Evolutionary conservation across 2,329 filamentous ascomycete species (phyloP).

Genomic region (Hirsutella rhossiliensis): DNA sequence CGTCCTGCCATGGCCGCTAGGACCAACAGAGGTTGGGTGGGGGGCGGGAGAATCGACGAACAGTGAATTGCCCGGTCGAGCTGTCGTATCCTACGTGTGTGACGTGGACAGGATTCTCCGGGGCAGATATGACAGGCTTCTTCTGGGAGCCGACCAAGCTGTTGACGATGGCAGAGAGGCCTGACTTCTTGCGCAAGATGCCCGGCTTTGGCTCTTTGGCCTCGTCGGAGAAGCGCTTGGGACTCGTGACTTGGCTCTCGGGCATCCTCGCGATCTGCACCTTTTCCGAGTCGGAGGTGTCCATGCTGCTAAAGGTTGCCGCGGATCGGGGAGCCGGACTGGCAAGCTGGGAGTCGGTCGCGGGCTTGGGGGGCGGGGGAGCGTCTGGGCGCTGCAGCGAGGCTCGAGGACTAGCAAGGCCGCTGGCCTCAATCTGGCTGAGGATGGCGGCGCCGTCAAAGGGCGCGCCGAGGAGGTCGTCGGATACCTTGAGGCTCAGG

Average conservation of each 20-base stretch:
- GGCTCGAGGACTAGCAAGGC: constrained; percentile 21
- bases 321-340: constrained; percentile 52
- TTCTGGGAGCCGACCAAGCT: constrained; percentile 74
- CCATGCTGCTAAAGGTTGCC: constrained; percentile 35
- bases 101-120: constrained; percentile 94
- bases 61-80: constrained; percentile 89
- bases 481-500: constrained; percentile 24
- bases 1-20: not conserved
- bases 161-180: constrained; percentile 79
- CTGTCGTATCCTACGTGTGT: constrained; percentile 98
- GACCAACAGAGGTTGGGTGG: constrained; percentile 1
- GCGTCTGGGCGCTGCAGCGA: constrained; percentile 16
- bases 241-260: constrained; percentile 34
- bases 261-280: constrained; percentile 16
- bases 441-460: constrained; percentile 53
- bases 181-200: constrained; percentile 69
- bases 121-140: constrained; percentile 90
- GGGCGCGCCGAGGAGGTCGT: constrained; percentile 52
- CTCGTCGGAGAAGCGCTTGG: constrained; percentile 75
- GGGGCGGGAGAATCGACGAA: constrained; percentile 32
- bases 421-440: constrained; percentile 44
- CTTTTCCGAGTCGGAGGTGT: constrained; percentile 25
- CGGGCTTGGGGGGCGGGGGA: constrained; percentile 32
- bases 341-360: constrained; percentile 36
- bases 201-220: constrained; percentile 47